Evolutionary conservation across 306 rosid genomes (phyloP).

Genomic region (apple (Malus domestica)): DNA sequence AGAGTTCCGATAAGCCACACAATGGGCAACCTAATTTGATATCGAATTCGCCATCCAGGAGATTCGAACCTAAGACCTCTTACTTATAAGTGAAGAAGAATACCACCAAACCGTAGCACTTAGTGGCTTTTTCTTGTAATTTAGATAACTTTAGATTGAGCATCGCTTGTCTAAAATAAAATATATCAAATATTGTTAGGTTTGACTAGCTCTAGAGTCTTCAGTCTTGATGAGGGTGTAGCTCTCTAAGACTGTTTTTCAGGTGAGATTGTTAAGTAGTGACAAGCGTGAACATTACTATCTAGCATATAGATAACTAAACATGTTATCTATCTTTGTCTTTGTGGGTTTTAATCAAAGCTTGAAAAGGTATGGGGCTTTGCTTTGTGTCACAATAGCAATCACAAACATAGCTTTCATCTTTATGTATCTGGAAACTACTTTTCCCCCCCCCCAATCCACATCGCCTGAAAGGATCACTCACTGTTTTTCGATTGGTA

Average conservation of each 20-base stretch:
- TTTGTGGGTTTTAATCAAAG: constrained; percentile 27
- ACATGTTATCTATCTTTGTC: constrained; percentile 1
- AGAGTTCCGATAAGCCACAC: accelerated
- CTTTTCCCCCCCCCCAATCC: constrained; percentile 18
- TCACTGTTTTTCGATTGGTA: not conserved
- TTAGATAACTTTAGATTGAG: too few species aligned
- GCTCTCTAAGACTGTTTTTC: not conserved
- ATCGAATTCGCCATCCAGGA: too few species aligned
- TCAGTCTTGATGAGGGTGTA: not conserved
- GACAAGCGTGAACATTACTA: constrained; percentile 9
- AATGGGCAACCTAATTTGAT: too few species aligned
- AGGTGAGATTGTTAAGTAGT: constrained; percentile 16
- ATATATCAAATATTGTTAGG: not conserved
- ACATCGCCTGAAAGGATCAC: constrained; percentile 25
- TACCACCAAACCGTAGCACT: too few species aligned
- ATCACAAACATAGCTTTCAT: constrained; percentile 46
- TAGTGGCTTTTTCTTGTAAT: too few species aligned
- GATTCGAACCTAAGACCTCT: too few species aligned
- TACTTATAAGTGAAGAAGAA: too few species aligned
- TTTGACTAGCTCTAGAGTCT: not conserved
- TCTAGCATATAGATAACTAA: not conserved
- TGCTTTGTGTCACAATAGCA: constrained; percentile 21
- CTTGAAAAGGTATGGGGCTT: constrained; percentile 31
- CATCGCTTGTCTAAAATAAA: too few species aligned
- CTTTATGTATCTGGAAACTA: constrained; percentile 10